These are phyloP conservation scores for Vitis labrusca DNA, from an alignment of 164 flowering plant genomes.

Conservation along the genomic window DNA sequence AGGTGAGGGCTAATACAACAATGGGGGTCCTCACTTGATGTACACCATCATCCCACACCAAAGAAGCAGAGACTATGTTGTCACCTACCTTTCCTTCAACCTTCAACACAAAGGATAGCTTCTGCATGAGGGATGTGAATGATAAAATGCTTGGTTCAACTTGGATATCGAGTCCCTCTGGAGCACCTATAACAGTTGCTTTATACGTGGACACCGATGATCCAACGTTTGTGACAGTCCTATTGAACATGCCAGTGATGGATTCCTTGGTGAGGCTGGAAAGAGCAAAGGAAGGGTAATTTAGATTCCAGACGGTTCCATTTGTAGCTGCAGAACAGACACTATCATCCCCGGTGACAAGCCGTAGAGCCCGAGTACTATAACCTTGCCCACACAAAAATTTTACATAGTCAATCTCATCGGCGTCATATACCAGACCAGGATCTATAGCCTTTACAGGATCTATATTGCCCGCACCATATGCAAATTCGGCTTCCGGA, in stretches of 20 bases:
- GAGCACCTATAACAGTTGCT: background rate
- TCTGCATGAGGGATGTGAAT: constrained; percentile 11
- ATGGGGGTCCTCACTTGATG: constrained; percentile 21
- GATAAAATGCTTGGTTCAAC: constrained; percentile 14
- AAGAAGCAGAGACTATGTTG: constrained; percentile 5
- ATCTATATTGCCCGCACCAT: constrained; percentile 16
- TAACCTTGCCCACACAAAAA: constrained; percentile 15
- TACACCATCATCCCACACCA: constrained; percentile 20
- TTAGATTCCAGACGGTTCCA: constrained; percentile 3
- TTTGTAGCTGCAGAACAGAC: background rate
- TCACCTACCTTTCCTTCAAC: background rate
- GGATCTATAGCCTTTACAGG: constrained; percentile 12
- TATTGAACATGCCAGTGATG: background rate
- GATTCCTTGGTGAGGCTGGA: background rate
- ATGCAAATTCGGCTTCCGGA: constrained; percentile 17
- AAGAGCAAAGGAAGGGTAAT: constrained; percentile 15
- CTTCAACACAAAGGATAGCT: constrained; percentile 6
- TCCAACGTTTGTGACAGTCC: constrained; percentile 7
- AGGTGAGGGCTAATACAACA: background rate
- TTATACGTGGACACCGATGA: constrained; percentile 5
- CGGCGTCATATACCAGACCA: constrained; percentile 13
- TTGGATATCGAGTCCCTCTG: constrained; percentile 1
- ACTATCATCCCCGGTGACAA: background rate
- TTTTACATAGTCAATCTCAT: constrained; percentile 7
- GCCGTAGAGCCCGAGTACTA: background rate